Conservation (phyloP, 2,329 filamentous ascomycete genomes). For the Hymenoscyphus scutula region DNA sequence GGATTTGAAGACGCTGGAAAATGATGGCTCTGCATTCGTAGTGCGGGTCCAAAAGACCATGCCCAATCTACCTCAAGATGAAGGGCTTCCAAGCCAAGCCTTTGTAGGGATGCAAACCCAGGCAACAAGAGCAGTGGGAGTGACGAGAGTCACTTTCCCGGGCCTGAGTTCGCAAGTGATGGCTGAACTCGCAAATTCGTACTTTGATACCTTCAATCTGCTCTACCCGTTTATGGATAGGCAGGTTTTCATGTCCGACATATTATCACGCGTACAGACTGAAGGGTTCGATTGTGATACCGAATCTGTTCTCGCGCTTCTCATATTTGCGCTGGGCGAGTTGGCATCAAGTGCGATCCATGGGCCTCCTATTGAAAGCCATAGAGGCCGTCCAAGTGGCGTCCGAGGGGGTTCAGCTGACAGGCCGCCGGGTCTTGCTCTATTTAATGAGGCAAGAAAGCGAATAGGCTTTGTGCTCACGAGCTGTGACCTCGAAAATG, state of each 20-base stretch:
- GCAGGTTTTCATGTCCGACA: constrained; percentile 50
- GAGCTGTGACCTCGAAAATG: constrained; percentile 55
- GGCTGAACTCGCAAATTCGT: constrained; percentile 50
- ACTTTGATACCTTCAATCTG: constrained; percentile 60
- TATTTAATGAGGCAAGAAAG: constrained; percentile 61
- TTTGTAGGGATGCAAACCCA: constrained; percentile 36
- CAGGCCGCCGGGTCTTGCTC: constrained; percentile 53
- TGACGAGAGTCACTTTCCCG: constrained; percentile 30
- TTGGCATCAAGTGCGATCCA: constrained; percentile 51
- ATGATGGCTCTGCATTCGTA: constrained; percentile 40
- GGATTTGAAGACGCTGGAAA: constrained; percentile 38
- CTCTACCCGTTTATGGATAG: constrained; percentile 57
- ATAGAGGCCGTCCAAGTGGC: constrained; percentile 48
- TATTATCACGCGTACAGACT: constrained; percentile 45
- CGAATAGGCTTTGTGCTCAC: constrained; percentile 57
- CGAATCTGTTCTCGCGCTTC: constrained; percentile 51
- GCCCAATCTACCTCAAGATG: constrained; percentile 29
- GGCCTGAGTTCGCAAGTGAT: constrained; percentile 49
- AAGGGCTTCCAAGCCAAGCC: constrained; percentile 24
- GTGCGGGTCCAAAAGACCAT: constrained; percentile 33
- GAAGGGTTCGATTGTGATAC: constrained; percentile 50
- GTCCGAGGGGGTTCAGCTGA: constrained; percentile 50
- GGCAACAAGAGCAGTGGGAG: constrained; percentile 30
- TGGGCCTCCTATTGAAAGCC: constrained; percentile 45
- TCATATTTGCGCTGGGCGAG: constrained; percentile 59